Evolutionary conservation across 2,329 filamentous ascomycete genomes (phyloP).

Genomic region (Colletotrichum paranaense): DNA sequence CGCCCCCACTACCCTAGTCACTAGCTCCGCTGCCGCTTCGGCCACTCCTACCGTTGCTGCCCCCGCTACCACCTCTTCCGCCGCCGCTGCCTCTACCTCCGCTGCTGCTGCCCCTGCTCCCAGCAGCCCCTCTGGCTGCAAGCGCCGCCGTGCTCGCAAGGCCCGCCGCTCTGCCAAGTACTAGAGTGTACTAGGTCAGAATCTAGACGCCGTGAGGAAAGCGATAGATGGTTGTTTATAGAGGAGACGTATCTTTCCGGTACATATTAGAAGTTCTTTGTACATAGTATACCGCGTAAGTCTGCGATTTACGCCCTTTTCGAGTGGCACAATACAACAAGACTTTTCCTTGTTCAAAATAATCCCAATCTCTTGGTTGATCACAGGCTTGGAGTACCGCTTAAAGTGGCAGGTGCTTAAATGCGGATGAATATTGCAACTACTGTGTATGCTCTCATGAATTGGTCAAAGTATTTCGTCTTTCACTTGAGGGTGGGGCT

Average conservation of each 20-base stretch:
- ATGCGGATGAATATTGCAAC: no score
- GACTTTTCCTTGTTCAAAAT: constrained; percentile 9
- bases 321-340: constrained; percentile 26
- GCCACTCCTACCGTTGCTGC: neutral
- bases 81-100: constrained; percentile 8
- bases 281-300: constrained; percentile 32
- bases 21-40: neutral
- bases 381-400: no score
- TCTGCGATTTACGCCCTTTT: constrained; percentile 26
- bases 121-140: constrained; percentile 13
- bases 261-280: constrained; percentile 32
- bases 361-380: no score
- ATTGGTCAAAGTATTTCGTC: no score
- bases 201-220: neutral
- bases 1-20: constrained; percentile 9
- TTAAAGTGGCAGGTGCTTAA: no score
- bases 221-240: neutral
- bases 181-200: constrained; percentile 3
- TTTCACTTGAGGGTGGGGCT: no score
- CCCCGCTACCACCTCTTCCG: neutral
- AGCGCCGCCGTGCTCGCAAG: constrained; percentile 34
- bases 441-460: no score
- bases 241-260: constrained; percentile 15
- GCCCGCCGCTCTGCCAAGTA: constrained; percentile 35
- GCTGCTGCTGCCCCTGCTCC: constrained; percentile 15